Percentiles rank a stretch among this genome's conserved stretches.
Evolutionary conservation across 371 early-diverging fungal species (phyloP).

Genomic region (Actinomortierella wolfii): DNA sequence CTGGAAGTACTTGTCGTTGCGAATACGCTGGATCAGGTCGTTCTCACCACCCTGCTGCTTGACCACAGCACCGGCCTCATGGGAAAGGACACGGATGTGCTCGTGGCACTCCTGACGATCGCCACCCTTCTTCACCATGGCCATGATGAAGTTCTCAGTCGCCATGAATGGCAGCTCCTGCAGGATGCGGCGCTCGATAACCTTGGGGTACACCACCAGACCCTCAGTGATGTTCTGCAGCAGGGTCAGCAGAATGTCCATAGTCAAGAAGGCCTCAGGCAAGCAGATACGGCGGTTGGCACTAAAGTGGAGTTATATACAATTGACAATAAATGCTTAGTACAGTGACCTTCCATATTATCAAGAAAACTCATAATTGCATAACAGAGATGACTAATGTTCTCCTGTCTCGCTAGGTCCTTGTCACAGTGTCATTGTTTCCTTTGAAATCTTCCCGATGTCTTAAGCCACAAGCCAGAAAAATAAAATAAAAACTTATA

Average conservation of each 20-base stretch:
- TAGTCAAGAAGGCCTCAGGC: conserved; percentile 97
- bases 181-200: conserved; percentile 88
- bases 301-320: conserved; percentile 36
- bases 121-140: conserved; percentile 96
- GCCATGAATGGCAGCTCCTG: conserved; percentile 99
- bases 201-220: conserved; percentile 96
- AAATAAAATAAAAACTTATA: conserved; percentile 13
- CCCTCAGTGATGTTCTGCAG: conserved; percentile 96
- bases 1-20: conserved; percentile 82
- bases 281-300: conserved; percentile 96
- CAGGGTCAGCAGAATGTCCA: conserved; percentile 92
- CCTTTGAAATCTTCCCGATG: no score
- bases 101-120: conserved; percentile 97
- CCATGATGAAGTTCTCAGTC: conserved; percentile 99
- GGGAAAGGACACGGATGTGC: conserved; percentile 93
- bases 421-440: background rate
- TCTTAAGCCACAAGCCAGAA: background rate
- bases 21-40: conserved; percentile 92
- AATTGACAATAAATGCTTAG: conserved; percentile 3
- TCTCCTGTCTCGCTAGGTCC: no score
- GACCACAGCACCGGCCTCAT: conserved; percentile 90
- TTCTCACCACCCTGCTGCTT: conserved; percentile 94
- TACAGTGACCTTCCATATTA: background rate
- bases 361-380: no score
- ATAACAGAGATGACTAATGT: no score